Conservation (phyloP, 2,329 filamentous ascomycete species). For the Cyclaneusma minus region DNA sequence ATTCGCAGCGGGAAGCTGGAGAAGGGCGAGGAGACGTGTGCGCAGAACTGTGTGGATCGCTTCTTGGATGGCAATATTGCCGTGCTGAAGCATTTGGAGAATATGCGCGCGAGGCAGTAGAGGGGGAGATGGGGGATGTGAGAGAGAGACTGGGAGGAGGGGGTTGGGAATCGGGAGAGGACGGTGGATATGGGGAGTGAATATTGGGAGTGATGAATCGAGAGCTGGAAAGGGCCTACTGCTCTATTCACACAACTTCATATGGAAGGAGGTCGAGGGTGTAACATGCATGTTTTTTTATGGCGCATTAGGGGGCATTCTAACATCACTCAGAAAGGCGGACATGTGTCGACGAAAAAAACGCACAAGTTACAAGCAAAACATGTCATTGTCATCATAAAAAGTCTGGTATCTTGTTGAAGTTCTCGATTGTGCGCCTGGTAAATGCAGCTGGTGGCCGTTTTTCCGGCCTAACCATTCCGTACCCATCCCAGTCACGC, state of each 20-base stretch:
- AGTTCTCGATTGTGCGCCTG: conserved; percentile 11
- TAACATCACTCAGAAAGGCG: no score
- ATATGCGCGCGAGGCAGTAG: conserved; percentile 30
- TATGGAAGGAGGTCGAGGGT: no score
- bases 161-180: not conserved
- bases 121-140: no score
- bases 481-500: conserved; percentile 11
- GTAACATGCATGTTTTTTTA: no score
- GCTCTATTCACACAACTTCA: no score
- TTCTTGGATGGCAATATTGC: conserved; percentile 81
- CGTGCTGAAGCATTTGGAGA: conserved; percentile 74
- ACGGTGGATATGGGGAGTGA: not conserved
- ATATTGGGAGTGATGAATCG: not conserved
- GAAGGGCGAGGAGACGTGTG: conserved; percentile 62
- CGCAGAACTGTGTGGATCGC: conserved; percentile 84
- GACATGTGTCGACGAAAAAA: no score
- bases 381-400: conserved; percentile 1
- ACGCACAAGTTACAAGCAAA: no score
- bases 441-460: conserved; percentile 15
- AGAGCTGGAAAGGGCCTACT: not conserved
- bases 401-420: not conserved
- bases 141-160: conserved; percentile 1
- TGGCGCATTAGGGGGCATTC: no score
- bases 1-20: conserved; percentile 63
- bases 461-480: conserved; percentile 11